Conservation (phyloP, 768 basidiomycete species). For the Cystoderma amianthinum region DNA sequence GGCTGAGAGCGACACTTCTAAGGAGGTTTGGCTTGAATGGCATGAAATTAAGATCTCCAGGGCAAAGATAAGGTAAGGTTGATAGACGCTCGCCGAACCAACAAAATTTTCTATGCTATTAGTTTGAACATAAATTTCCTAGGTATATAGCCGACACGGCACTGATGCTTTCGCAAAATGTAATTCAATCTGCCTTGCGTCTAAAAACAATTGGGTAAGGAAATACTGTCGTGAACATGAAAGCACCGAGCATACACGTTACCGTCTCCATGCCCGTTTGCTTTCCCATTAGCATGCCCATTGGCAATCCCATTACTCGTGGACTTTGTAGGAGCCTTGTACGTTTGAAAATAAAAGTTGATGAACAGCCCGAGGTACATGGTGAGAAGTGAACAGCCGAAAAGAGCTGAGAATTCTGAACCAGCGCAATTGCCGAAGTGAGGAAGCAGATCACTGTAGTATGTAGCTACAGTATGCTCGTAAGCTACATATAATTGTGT, state of each 20-base stretch:
- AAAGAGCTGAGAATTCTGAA: slow-evolving; percentile 78
- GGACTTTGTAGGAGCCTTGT: slow-evolving; percentile 51
- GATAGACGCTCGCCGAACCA: no score
- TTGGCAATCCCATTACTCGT: slow-evolving; percentile 40
- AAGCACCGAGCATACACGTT: no score
- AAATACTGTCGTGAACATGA: not conserved
- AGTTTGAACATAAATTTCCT: slow-evolving; percentile 24
- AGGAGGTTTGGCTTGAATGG: no score
- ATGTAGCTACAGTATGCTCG: slow-evolving; percentile 68
- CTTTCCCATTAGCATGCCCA: slow-evolving; percentile 34
- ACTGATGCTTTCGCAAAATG: no score
- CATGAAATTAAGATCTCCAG: no score
- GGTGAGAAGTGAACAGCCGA: slow-evolving; percentile 84
- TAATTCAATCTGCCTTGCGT: no score
- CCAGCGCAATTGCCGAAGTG: slow-evolving; percentile 80
- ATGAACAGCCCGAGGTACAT: slow-evolving; percentile 94
- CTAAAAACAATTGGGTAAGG: no score
- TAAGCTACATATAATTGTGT: slow-evolving; percentile 42
- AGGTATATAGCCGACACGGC: slow-evolving; percentile 29
- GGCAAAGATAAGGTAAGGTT: no score
- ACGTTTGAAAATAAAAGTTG: slow-evolving; percentile 87
- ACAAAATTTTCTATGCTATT: slow-evolving; percentile 17
- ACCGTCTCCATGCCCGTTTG: slow-evolving; percentile 16
- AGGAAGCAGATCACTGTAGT: slow-evolving; percentile 56
- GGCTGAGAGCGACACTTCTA: no score